A percentile compares a stretch with the other conserved stretches of the same genome.
Evolutionary conservation across 768 basidiomycete species (phyloP).

Genomic region (Mrakia gelida): DNA sequence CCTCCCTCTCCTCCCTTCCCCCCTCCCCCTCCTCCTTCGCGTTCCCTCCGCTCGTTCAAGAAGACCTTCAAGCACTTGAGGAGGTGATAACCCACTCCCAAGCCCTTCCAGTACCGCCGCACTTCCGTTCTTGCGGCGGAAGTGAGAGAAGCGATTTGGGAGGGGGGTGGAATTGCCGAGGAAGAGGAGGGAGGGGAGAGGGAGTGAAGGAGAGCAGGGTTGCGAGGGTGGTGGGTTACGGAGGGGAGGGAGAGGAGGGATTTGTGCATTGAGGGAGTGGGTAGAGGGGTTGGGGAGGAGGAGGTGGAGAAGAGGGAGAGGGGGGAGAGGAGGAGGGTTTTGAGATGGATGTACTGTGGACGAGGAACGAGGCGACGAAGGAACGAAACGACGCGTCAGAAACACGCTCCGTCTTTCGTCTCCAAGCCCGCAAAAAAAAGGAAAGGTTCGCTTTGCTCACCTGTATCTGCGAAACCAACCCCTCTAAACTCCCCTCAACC

Average conservation of each 20-base stretch:
- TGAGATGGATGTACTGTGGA: slow-evolving; percentile 29
- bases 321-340: slow-evolving; percentile 6
- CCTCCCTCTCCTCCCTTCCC: slow-evolving; percentile 16
- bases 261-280: not conserved
- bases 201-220: not conserved
- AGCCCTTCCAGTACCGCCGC: not conserved
- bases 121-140: not conserved
- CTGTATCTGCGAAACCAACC: slow-evolving; percentile 2
- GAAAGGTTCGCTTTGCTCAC: not conserved
- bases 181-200: not conserved
- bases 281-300: no score
- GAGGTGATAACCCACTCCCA: slow-evolving; percentile 11
- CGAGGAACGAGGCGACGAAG: no score
- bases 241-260: slow-evolving; percentile 20
- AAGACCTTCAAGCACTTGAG: not conserved
- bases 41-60: not conserved
- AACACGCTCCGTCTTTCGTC: no score
- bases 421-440: no score
- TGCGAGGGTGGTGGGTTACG: not conserved
- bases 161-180: not conserved
- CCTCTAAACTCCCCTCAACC: slow-evolving; percentile 14
- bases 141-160: not conserved
- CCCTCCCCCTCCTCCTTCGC: not conserved
- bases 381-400: not conserved
- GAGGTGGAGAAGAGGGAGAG: slow-evolving; percentile 7